A percentile compares a stretch with the other conserved stretches of the same genome.
Conservation (phyloP, 176 grass and related monocot genomes). For the Musa troglodytarum region DNA sequence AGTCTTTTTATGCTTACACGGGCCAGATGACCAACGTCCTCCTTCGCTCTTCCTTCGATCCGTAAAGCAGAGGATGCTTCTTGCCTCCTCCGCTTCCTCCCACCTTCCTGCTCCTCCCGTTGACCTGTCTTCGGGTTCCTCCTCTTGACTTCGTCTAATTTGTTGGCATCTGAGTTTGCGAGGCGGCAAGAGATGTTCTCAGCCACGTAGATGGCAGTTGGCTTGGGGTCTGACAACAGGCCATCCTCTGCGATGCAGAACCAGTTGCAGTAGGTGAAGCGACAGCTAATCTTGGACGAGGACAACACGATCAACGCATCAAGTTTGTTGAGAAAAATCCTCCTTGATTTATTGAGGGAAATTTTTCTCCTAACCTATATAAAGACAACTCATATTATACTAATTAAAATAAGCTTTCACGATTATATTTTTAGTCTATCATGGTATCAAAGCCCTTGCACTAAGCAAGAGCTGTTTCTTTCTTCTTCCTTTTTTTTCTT, state of each 20-base stretch:
- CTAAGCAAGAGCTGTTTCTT: neutral
- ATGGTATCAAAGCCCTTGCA: slow-evolving; percentile 15
- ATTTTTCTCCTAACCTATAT: too few relatives aligned
- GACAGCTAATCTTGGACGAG: slow-evolving; percentile 51
- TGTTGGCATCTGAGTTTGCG: slow-evolving; percentile 30
- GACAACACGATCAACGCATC: slow-evolving; percentile 45
- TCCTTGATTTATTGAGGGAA: too few relatives aligned
- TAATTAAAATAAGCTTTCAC: too few relatives aligned
- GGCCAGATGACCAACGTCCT: neutral
- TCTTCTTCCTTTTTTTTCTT: too few relatives aligned
- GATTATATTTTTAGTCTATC: neutral
- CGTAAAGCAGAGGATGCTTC: slow-evolving; percentile 48
- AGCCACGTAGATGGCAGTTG: neutral
- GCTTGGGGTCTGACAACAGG: slow-evolving; percentile 16
- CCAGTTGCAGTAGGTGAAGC: slow-evolving; percentile 40
- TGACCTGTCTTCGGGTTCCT: neutral
- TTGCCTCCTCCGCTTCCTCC: neutral
- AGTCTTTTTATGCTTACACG: too few relatives aligned
- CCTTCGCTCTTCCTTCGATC: slow-evolving; percentile 35
- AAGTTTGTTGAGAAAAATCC: neutral
- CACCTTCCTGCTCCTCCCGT: neutral
- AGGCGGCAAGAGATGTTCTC: slow-evolving; percentile 24
- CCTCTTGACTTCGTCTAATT: slow-evolving; percentile 38
- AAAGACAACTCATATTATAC: too few relatives aligned
- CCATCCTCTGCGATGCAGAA: slow-evolving; percentile 11